Evolutionary conservation across 768 basidiomycete species (phyloP), one percentile per base, ranked within the genome.

Genomic region (Boletales sp.): DNA sequence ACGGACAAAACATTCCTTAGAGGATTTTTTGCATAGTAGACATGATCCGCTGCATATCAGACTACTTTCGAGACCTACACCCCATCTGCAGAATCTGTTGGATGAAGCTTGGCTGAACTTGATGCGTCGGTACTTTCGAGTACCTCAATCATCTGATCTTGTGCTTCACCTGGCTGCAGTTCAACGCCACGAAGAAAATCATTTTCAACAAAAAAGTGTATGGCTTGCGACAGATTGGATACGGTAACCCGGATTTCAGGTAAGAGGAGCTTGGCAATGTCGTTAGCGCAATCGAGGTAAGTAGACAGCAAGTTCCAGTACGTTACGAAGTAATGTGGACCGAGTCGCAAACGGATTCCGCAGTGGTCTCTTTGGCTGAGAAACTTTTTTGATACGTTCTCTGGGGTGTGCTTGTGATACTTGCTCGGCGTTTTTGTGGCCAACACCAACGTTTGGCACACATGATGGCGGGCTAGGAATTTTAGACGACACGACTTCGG

Each of bases 191-290:
- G 72, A 32, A 97, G 70, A 69, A 94, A 92, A 61, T 93, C 84
- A 55, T 97, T 97, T 53, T 89, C 87, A 1, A 90, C 92, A 15
- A 95, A 67, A 67, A 97, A 97, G 29, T 79, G 83, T 55, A 97
- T 90, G 5, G 90, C 91, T 66, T 97, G 94, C 0, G 93, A 93
- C 5, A 97, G 75, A 66, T 94, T 94, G 2, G 92, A 94, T 5
- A 94, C 78, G 0, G 94, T 94, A 55, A 89, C 76, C 27, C 86
- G 82, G 35, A 95, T 93, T 63, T 95, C 93, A 12, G 87, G 89
- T 17, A 86, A 72, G 5, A 97, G 76, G 12, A 97, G 72, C 90
- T 94, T 58, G 17, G 55, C 19, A 45, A 41, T 11, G 47, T 30
- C 14, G 38, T 63, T 37, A 63, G 61, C 41, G 6, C 10, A 17